Conservation (phyloP, 2,329 filamentous ascomycete genomes). For the Didymella arachidicola region DNA sequence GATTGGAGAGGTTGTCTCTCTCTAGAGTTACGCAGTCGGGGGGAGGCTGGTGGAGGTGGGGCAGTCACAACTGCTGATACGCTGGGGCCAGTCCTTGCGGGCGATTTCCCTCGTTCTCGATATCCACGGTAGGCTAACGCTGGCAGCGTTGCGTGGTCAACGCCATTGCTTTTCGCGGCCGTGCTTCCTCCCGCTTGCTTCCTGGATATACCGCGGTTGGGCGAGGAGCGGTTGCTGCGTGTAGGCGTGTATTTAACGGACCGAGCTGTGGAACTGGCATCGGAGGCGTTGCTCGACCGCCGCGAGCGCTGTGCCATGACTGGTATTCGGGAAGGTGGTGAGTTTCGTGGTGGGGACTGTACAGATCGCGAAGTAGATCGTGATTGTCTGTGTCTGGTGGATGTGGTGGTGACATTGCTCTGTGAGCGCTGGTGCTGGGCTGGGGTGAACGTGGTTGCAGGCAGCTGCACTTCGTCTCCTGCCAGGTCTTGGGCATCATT, state of each 20-base stretch:
- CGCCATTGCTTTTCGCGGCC: slow-evolving; percentile 18
- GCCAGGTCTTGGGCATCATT: slow-evolving; percentile 21
- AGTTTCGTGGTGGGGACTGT: slow-evolving; percentile 31
- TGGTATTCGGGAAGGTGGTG: slow-evolving; percentile 47
- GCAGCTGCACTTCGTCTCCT: slow-evolving; percentile 22
- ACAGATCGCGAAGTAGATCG: slow-evolving; percentile 23
- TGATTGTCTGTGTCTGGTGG: slow-evolving; percentile 22
- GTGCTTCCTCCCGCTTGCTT: slow-evolving; percentile 22
- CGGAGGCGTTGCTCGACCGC: slow-evolving; percentile 46
- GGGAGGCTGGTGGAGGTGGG: slow-evolving; percentile 42
- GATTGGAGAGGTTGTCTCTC: slow-evolving; percentile 44
- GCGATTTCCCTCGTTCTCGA: slow-evolving; percentile 44
- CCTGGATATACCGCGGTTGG: slow-evolving; percentile 33
- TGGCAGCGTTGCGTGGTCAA: slow-evolving; percentile 34
- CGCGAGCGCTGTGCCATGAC: slow-evolving; percentile 41
- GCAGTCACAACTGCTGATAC: slow-evolving; percentile 43
- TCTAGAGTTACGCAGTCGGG: slow-evolving; percentile 46
- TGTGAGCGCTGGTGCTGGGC: slow-evolving; percentile 31
- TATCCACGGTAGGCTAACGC: slow-evolving; percentile 44
- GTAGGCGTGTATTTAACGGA: slow-evolving; percentile 44
- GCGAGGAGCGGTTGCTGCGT: slow-evolving; percentile 40
- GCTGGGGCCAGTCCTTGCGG: slow-evolving; percentile 35
- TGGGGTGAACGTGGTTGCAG: slow-evolving; percentile 26
- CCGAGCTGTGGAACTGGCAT: slow-evolving; percentile 46
- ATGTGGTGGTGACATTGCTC: slow-evolving; percentile 30